A percentile compares a stretch with the other conserved stretches of the same genome.
Evolutionary conservation across 257 asterid genomes (phyloP).

Genomic region (Solanum ossicruentum): DNA sequence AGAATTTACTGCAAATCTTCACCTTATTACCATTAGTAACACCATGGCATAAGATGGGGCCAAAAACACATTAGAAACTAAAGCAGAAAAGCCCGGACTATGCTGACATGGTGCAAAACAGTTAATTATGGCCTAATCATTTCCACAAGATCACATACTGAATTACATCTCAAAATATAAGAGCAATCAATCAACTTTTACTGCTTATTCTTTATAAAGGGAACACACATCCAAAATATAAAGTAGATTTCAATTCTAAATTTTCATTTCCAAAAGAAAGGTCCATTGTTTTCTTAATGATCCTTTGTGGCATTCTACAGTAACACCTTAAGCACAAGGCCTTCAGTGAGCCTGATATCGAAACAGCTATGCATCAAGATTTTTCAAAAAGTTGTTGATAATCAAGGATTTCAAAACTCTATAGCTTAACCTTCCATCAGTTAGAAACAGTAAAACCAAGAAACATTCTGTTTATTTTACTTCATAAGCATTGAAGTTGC

Average conservation of each 20-base stretch:
- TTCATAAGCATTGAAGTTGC: neutral
- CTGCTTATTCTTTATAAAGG: neutral
- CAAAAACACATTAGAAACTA: neutral
- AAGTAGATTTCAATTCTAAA: neutral
- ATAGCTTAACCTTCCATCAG: neutral
- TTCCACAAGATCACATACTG: neutral
- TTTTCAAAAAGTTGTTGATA: neutral
- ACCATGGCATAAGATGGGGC: neutral
- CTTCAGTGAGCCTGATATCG: neutral
- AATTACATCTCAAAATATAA: neutral
- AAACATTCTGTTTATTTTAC: neutral
- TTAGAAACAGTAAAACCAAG: neutral
- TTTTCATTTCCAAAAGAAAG: neutral
- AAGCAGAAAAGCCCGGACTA: neutral
- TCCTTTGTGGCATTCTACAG: neutral
- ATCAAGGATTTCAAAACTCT: neutral
- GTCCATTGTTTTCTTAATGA: neutral
- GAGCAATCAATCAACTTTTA: neutral
- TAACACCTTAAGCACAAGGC: neutral
- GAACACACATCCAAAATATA: neutral
- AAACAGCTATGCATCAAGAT: neutral
- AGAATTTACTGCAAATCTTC: slow-evolving; percentile 1
- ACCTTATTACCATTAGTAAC: neutral
- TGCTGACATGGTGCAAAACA: neutral
- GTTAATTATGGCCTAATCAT: neutral